Percentiles rank a stretch among this genome's conserved stretches.
Evolutionary conservation across 345 rosid species (phyloP).

Genomic region (Brassica juncea): DNA sequence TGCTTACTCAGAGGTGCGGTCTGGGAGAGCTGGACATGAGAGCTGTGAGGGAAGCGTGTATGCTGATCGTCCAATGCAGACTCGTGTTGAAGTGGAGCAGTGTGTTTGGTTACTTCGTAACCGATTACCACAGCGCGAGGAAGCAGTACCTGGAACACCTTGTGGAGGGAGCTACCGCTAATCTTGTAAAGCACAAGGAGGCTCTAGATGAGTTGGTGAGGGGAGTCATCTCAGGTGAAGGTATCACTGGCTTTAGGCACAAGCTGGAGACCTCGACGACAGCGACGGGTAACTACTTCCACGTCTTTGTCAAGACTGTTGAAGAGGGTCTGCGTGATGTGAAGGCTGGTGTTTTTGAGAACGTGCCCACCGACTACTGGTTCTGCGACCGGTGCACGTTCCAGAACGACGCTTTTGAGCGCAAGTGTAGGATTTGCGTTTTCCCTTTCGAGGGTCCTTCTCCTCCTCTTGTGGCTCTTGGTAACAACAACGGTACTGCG

Average conservation of each 20-base stretch:
- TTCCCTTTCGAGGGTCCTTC: background rate
- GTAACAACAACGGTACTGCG: background rate
- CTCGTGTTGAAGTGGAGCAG: conserved; percentile 27
- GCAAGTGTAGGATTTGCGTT: conserved; percentile 4
- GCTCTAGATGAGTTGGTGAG: background rate
- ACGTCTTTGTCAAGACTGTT: background rate
- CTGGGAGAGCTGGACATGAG: background rate
- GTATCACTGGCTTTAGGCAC: background rate
- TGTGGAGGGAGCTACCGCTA: background rate
- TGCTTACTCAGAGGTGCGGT: background rate
- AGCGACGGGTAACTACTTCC: background rate
- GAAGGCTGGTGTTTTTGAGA: background rate
- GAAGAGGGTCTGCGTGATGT: conserved; percentile 28
- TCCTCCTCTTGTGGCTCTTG: background rate
- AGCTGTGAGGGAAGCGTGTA: conserved; percentile 7
- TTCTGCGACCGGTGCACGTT: conserved; percentile 10
- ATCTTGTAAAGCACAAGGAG: background rate
- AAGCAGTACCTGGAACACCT: conserved; percentile 7
- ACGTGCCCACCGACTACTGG: background rate
- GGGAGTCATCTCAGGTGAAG: background rate
- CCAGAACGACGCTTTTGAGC: background rate
- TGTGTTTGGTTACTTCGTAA: conserved; percentile 4
- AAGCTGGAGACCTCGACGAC: background rate
- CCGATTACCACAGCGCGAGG: conserved; percentile 5
- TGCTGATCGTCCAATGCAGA: conserved; percentile 11